Evolutionary conservation across 2,329 filamentous ascomycete species (phyloP).

Genomic region (Exophiala alcalophila): DNA sequence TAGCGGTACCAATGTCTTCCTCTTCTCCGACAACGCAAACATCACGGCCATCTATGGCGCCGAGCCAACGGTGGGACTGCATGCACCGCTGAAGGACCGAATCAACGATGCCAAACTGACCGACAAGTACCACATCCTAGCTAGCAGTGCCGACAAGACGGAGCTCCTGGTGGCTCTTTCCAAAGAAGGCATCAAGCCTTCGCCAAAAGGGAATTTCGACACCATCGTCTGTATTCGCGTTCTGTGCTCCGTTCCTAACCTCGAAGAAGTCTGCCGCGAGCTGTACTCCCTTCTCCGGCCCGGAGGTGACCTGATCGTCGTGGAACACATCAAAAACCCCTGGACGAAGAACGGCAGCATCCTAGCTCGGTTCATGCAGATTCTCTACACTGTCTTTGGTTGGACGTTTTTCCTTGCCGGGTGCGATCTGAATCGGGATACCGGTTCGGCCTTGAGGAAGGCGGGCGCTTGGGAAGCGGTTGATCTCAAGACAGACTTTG

Average conservation of each 20-base stretch:
- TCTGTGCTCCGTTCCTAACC: conserved; percentile 53
- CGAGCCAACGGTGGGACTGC: conserved; percentile 52
- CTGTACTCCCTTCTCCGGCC: conserved; percentile 54
- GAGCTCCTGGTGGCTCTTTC: conserved; percentile 46
- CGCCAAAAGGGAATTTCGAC: conserved; percentile 48
- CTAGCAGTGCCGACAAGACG: conserved; percentile 47
- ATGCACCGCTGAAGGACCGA: conserved; percentile 40
- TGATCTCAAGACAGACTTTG: conserved; percentile 45
- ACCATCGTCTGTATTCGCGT: conserved; percentile 55
- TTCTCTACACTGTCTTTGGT: conserved; percentile 44
- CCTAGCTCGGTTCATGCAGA: conserved; percentile 46
- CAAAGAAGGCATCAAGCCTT: conserved; percentile 40
- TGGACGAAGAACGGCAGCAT: conserved; percentile 49
- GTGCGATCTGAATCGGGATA: conserved; percentile 52
- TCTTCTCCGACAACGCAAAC: conserved; percentile 42
- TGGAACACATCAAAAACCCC: conserved; percentile 55
- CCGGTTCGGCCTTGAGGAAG: conserved; percentile 42
- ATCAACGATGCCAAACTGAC: conserved; percentile 33
- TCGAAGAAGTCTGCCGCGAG: conserved; percentile 44
- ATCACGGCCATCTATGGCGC: conserved; percentile 53
- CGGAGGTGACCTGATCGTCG: conserved; percentile 54
- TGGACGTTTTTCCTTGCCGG: conserved; percentile 55
- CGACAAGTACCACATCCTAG: conserved; percentile 50
- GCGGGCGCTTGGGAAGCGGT: conserved; percentile 50
- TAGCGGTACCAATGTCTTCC: conserved; percentile 49